A percentile compares a stretch with the other conserved stretches of the same genome.
phyloP scores from a whole-genome alignment of 495 filamentous ascomycete genomes.

The Diplogelasinospora grovesii region DNA sequence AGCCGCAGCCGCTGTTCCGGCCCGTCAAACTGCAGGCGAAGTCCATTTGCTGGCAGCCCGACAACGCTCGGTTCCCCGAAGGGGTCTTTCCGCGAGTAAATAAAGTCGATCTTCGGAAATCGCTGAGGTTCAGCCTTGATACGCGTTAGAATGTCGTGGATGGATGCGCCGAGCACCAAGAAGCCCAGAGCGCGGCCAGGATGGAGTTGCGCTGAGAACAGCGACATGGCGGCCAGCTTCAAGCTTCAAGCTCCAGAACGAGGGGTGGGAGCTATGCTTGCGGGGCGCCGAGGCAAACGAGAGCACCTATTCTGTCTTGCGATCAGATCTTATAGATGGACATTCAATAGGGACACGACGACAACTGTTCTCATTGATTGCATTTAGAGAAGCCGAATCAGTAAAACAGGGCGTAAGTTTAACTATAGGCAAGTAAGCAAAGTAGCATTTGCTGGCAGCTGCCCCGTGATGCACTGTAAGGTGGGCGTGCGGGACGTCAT shows the following conservation, averaged over 20 bases:
- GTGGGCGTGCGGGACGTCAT: slow-evolving; percentile 13
- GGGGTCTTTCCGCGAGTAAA: slow-evolving; percentile 64
- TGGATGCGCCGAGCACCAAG: slow-evolving; percentile 78
- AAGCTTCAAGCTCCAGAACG: no score
- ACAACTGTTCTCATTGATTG: no score
- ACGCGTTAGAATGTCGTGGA: slow-evolving; percentile 79
- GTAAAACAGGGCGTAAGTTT: no score
- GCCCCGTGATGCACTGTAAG: no score
- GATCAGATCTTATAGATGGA: no score
- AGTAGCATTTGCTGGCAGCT: no score
- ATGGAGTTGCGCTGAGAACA: slow-evolving; percentile 60
- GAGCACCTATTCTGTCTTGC: no score
- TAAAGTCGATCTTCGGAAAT: slow-evolving; percentile 77
- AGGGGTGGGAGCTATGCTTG: no score
- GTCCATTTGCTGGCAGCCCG: slow-evolving; percentile 71
- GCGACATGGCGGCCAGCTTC: slow-evolving; percentile 25
- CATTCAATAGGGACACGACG: no score
- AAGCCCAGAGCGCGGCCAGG: slow-evolving; percentile 75
- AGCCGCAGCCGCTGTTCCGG: slow-evolving; percentile 84
- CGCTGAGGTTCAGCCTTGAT: slow-evolving; percentile 75
- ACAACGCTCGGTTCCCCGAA: slow-evolving; percentile 66
- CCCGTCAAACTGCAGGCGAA: slow-evolving; percentile 89
- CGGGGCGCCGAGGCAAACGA: no score
- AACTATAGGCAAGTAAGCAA: no score
- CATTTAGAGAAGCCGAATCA: no score